Evolutionary conservation across 306 rosid species (phyloP).

Genomic region (Fragaria iinumae): DNA sequence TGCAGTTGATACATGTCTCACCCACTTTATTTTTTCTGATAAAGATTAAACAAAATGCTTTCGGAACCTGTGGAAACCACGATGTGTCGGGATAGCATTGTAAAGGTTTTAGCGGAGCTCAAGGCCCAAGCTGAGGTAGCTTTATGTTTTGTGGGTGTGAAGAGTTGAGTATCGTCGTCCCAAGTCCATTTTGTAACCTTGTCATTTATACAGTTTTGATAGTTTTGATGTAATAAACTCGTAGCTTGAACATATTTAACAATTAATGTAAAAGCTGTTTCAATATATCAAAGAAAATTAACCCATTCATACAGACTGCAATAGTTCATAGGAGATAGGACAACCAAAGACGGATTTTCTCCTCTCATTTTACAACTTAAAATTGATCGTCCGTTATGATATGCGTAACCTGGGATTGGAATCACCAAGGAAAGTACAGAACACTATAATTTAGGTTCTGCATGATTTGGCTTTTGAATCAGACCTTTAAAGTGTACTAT

Average conservation of each 20-base stretch:
- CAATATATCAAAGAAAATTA: neutral
- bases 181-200: neutral
- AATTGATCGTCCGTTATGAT: neutral
- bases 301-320: neutral
- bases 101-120: constrained; percentile 73
- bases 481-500: neutral
- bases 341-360: neutral
- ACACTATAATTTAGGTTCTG: neutral
- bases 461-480: neutral
- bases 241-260: neutral
- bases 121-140: constrained; percentile 98
- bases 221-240: neutral
- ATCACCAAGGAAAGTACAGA: neutral
- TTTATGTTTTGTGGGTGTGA: constrained; percentile 80
- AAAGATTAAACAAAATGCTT: constrained; percentile 87
- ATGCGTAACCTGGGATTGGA: neutral
- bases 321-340: neutral
- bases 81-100: constrained; percentile 62
- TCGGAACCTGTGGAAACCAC: constrained; percentile 42
- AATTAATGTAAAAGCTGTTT: neutral
- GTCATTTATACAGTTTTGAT: neutral
- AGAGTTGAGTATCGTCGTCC: constrained; percentile 43
- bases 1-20: constrained; percentile 10
- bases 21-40: constrained; percentile 18
- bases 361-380: neutral